Evolutionary conservation across 306 rosid species (phyloP), one percentile per base, ranked within the genome.

Genomic region (Cajanus cajan): DNA sequence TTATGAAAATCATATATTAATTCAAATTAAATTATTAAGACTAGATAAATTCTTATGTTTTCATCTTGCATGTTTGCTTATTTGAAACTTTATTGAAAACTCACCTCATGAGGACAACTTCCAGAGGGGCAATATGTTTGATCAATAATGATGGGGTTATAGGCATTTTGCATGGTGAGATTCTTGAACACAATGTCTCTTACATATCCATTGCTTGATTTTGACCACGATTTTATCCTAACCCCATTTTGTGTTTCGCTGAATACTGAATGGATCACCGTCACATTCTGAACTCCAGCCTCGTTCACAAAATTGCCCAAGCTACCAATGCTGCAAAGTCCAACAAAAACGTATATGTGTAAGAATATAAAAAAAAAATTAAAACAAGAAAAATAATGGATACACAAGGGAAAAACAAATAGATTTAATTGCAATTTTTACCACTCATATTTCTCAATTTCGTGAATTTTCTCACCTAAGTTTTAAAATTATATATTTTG

Each of bases 71-170:
- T n/a, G n/a, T n/a, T n/a, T n/a, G n/a, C n/a, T n/a, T n/a, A n/a
- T n/a, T n/a, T n/a, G n/a, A n/a, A n/a, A n/a, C n/a, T n/a, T n/a
- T n/a, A n/a, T n/a, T n/a, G n/a, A n/a, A 6, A 58, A 37, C 8
- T 37, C 8, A 73, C 83, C 74, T 74, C 70, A 48, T 73, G 61
- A 78, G 85, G 81, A 31, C 88, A 81, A 12, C n/a, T n/a, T n/a
- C n/a, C n/a, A n/a, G n/a, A n/a, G 1, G 85, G 54, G 39, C 86
- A 85, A 68, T 85, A 82, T 34, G 65, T 78, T 73, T 85, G 88
- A 68, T 85, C 86, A 59, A 85, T 78, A 37, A 85, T 82, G 31
- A 85, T 82, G 66, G 88, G 88, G 63, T 85, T 78, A 21, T 68
- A 34, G 25, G 64, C 81, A 85, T 78, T 82, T 10, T 73, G 39